phyloP scores from a whole-genome alignment of 257 asterid genomes.

The Ballota nigra region DNA sequence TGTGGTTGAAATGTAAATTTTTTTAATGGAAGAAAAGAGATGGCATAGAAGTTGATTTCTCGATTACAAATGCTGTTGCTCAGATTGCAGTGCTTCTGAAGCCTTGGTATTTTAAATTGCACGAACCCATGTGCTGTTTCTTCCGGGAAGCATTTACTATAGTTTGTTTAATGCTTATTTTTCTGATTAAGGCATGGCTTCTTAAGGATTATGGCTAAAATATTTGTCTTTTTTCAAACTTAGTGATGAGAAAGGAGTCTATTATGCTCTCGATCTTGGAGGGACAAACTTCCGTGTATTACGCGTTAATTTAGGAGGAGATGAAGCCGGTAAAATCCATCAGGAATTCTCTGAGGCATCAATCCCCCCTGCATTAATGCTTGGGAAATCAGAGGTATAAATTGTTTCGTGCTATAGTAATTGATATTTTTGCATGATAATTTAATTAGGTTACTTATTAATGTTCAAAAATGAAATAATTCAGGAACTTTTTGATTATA shows the following conservation, averaged over 20 bases:
- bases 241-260: conserved; percentile 87
- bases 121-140: too few relatives aligned
- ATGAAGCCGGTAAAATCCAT: conserved; percentile 48
- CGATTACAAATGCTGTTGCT: too few relatives aligned
- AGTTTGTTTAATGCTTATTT: not conserved
- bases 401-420: not conserved
- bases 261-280: conserved; percentile 89
- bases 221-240: conserved; percentile 6
- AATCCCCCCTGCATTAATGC: conserved; percentile 79
- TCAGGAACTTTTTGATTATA: conserved; percentile 69
- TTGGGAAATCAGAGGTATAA: conserved; percentile 52
- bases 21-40: too few relatives aligned
- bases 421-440: not conserved
- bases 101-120: too few relatives aligned
- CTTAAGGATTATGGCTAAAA: conserved; percentile 17
- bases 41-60: too few relatives aligned
- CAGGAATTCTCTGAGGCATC: conserved; percentile 86
- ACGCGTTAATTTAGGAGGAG: conserved; percentile 81
- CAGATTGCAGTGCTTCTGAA: too few relatives aligned
- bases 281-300: conserved; percentile 92
- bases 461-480: not conserved
- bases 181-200: not conserved
- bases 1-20: not conserved
- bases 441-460: not conserved
- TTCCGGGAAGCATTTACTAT: too few relatives aligned